Percentiles rank a stretch among this genome's conserved stretches.
Conservation (phyloP, 1,284 basidiomycete genomes). For the Ceratobasidium sp. region DNA sequence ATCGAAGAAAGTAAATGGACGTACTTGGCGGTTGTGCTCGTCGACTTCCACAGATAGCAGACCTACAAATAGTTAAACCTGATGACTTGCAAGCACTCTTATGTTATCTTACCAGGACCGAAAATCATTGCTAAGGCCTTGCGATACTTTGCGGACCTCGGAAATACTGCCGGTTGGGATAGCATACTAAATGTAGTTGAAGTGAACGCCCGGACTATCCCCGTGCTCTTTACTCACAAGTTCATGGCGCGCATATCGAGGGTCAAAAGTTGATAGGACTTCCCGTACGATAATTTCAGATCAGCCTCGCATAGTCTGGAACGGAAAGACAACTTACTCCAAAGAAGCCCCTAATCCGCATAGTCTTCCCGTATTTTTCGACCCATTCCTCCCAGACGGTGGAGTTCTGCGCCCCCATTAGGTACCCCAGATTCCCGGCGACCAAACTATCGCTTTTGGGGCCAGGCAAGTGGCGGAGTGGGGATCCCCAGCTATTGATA, state of each 20-base stretch:
- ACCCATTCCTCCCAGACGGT: conserved; percentile 37
- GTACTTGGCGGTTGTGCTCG: conserved; percentile 35
- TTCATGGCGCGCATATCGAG: conserved; percentile 45
- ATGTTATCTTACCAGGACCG: conserved; percentile 35
- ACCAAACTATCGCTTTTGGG: conserved; percentile 14
- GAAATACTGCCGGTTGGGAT: conserved; percentile 13
- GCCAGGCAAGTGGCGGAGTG: conserved; percentile 29
- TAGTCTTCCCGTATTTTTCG: conserved; percentile 44
- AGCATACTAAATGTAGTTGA: neutral
- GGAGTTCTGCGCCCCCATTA: neutral
- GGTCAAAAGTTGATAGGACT: conserved; percentile 34
- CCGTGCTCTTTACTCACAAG: neutral
- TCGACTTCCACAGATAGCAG: conserved; percentile 24
- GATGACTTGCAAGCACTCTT: neutral
- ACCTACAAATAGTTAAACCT: neutral
- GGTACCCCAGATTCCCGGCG: conserved; percentile 29
- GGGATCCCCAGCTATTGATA: conserved; percentile 17
- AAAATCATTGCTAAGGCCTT: conserved; percentile 4
- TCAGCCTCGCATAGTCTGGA: neutral
- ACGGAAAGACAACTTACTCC: conserved; percentile 22
- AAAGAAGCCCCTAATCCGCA: conserved; percentile 32
- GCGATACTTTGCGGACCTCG: neutral
- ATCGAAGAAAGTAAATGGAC: neutral
- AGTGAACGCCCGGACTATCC: neutral
- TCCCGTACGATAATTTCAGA: neutral